phyloP scores from a whole-genome alignment of 768 basidiomycete species.

The Kwoniella sp. region DNA sequence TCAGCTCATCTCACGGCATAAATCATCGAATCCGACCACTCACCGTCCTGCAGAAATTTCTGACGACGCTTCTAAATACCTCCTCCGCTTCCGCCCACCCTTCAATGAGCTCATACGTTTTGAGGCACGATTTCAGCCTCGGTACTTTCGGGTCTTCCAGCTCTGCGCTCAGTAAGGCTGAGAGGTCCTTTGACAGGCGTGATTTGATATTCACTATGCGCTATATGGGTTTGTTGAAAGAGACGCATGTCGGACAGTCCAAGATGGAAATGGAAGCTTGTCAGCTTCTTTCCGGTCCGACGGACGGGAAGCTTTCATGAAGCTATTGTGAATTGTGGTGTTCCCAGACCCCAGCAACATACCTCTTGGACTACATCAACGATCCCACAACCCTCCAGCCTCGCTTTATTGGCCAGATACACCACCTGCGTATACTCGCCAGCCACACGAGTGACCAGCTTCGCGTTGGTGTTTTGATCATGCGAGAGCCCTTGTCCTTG shows the following conservation, averaged over 20 bases:
- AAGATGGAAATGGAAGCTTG: conserved; percentile 54
- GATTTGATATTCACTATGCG: conserved; percentile 80
- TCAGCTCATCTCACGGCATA: not conserved
- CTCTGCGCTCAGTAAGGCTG: conserved; percentile 73
- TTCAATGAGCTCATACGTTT: conserved; percentile 62
- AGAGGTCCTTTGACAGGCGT: conserved; percentile 81
- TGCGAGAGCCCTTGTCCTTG: not conserved
- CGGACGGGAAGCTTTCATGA: not conserved
- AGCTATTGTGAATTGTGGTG: not conserved
- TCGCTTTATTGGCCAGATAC: conserved; percentile 84
- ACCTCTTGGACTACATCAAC: conserved; percentile 86
- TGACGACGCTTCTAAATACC: conserved; percentile 71
- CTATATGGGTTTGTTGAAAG: conserved; percentile 60
- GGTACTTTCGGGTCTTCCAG: conserved; percentile 54
- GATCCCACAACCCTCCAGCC: conserved; percentile 73
- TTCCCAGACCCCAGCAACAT: conserved; percentile 44
- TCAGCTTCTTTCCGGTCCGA: not conserved
- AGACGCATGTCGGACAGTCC: no score
- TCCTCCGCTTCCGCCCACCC: conserved; percentile 89
- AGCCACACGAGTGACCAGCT: conserved; percentile 71
- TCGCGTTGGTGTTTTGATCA: conserved; percentile 14
- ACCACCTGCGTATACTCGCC: conserved; percentile 88
- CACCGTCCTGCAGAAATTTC: conserved; percentile 77
- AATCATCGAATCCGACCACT: conserved; percentile 16
- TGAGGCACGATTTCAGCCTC: conserved; percentile 45